Base-by-base conservation (phyloP, 78 protist species). In the Neovahlkampfia damariscottae region DNA sequence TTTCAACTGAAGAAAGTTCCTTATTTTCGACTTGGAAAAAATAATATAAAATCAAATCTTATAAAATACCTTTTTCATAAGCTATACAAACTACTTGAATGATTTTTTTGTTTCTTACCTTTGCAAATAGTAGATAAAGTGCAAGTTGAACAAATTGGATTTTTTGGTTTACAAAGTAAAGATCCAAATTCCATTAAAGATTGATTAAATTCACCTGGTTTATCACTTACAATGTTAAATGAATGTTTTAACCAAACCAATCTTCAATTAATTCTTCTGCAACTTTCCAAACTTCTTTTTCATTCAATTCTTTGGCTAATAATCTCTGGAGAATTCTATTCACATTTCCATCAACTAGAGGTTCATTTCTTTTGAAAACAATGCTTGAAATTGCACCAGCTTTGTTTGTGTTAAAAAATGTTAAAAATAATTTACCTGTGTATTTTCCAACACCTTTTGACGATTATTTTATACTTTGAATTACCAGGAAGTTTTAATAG, bases 341-440 rank as follows among this genome's bases (percentile, higher is more conserved):
- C 19, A 80, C 71, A 34, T 80, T 80, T 31, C 83, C 83, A 40
- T 80, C 83, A n/a, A 80, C 83, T 7, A 66, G 66, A 5, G 83
- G 77, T 6, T 5, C 68, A 2, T 27, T 36, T 4, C 5, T 39
- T n/a, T 7, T 31, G 32, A 5, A 62, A 3, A 38, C 8, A 39
- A 80, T 74, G 31, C 72, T 40, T 3, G 77, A 6, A 41, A 80
- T 38, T 10, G 83, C 83, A 5, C 71, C 83, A 2, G 83, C 74
- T 1, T 72, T 77, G 81, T 77, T 70, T 37, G 5, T n/a, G n/a
- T n/a, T n/a, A n/a, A n/a, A n/a, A n/a, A n/a, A n/a, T n/a, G n/a
- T n/a, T n/a, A n/a, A n/a, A n/a, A n/a, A n/a, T n/a, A n/a, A n/a
- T n/a, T n/a, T n/a, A n/a, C n/a, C n/a, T n/a, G 62, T 50, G 19